Evolutionary conservation across 2,329 filamentous ascomycete genomes (phyloP).

Genomic region (Diplodia mutila): DNA sequence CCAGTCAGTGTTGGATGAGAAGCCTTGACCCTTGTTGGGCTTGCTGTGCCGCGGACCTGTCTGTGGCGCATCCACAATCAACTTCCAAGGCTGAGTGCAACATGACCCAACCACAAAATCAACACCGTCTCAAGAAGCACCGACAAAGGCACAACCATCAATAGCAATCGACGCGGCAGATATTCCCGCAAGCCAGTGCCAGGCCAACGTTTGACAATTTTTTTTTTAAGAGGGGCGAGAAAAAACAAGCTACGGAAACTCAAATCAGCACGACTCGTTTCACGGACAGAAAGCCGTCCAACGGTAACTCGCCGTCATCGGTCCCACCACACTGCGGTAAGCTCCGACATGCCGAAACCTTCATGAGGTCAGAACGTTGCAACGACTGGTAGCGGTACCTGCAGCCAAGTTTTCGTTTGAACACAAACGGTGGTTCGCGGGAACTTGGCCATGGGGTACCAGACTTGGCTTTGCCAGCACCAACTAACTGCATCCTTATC

Average conservation of each 20-base stretch:
- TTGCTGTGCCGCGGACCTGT: neutral
- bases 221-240: neutral
- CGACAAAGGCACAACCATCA: neutral
- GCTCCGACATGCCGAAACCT: neutral
- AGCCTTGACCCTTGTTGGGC: neutral
- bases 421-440: neutral
- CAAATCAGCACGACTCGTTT: neutral
- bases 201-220: neutral
- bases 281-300: neutral
- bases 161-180: neutral
- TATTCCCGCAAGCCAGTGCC: neutral
- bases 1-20: neutral
- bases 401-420: neutral
- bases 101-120: too few relatives aligned
- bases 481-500: too few relatives aligned
- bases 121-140: neutral
- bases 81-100: neutral
- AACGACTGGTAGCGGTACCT: neutral
- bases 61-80: neutral
- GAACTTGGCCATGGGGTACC: neutral
- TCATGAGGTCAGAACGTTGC: neutral
- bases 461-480: too few relatives aligned
- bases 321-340: neutral
- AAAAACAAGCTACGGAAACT: neutral
- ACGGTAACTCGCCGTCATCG: neutral